Percentiles rank a stretch among this genome's conserved stretches.
phyloP scores from a whole-genome alignment of 345 rosid genomes.

The Syzygium oleosum region DNA sequence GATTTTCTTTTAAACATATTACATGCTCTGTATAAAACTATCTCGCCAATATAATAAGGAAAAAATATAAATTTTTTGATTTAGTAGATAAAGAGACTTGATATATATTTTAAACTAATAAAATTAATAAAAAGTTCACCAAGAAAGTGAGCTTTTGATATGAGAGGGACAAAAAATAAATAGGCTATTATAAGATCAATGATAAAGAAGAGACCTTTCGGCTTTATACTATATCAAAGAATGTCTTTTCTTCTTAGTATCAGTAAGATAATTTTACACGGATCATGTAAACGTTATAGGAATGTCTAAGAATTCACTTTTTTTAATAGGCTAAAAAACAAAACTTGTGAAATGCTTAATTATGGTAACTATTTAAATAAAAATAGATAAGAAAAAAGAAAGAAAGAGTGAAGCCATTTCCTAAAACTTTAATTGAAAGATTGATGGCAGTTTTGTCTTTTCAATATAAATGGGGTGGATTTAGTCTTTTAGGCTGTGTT shows the following conservation, averaged over 20 bases:
- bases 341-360: background rate
- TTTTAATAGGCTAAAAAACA: background rate
- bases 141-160: background rate
- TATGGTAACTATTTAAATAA: background rate
- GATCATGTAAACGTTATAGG: accelerated
- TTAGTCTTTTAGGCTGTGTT: too few relatives aligned
- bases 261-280: background rate
- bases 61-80: too few relatives aligned
- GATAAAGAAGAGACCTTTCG: background rate
- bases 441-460: background rate
- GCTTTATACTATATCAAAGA: background rate
- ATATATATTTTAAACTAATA: background rate
- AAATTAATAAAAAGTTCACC: background rate
- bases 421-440: background rate
- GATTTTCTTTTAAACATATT: background rate
- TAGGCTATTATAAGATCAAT: too few relatives aligned
- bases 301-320: accelerated
- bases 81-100: background rate
- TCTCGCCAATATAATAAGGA: background rate
- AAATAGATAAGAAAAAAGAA: too few relatives aligned
- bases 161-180: background rate
- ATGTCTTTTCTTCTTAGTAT: background rate
- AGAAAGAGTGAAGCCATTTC: too few relatives aligned
- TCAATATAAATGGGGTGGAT: background rate
- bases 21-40: accelerated